These are phyloP conservation scores for Oryza meyeriana DNA, from an alignment of 176 grass and related monocot genomes.

Conservation along the genomic window DNA sequence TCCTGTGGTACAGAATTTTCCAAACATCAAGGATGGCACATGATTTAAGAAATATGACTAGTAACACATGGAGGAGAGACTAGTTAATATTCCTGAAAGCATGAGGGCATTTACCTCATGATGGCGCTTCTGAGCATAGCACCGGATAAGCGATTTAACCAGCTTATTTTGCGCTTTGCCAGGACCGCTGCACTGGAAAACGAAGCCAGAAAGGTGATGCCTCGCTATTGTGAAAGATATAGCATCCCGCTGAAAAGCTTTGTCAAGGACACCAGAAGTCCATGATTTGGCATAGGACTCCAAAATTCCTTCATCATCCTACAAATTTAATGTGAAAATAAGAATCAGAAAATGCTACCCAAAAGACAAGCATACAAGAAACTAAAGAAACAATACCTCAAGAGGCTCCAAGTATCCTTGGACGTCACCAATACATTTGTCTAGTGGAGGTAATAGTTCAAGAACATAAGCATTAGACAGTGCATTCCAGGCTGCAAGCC, in stretches of 20 bases:
- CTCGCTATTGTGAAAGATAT: conserved; percentile 55
- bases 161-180: conserved; percentile 63
- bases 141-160: conserved; percentile 64
- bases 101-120: conserved; percentile 45
- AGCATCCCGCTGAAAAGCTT: conserved; percentile 55
- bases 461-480: conserved; percentile 67
- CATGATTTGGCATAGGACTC: conserved; percentile 87
- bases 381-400: conserved; percentile 62
- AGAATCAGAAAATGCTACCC: neutral
- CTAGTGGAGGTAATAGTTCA: conserved; percentile 75
- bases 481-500: conserved; percentile 74
- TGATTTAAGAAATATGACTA: neutral
- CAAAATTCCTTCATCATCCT: conserved; percentile 73
- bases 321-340: conserved; percentile 28
- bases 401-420: conserved; percentile 80
- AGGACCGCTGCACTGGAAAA: conserved; percentile 40
- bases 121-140: conserved; percentile 53
- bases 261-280: conserved; percentile 71
- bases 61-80: neutral
- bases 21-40: neutral
- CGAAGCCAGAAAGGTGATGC: conserved; percentile 67
- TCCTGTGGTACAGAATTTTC: conserved; percentile 31
- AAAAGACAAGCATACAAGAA: conserved; percentile 17
- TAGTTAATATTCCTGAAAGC: neutral
- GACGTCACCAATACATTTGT: conserved; percentile 61